A percentile compares a stretch with the other conserved stretches of the same genome.
These are phyloP conservation scores for Globisporangium parvum DNA, from an alignment of 352 stramenopile genomes.

Conservation along the genomic window DNA sequence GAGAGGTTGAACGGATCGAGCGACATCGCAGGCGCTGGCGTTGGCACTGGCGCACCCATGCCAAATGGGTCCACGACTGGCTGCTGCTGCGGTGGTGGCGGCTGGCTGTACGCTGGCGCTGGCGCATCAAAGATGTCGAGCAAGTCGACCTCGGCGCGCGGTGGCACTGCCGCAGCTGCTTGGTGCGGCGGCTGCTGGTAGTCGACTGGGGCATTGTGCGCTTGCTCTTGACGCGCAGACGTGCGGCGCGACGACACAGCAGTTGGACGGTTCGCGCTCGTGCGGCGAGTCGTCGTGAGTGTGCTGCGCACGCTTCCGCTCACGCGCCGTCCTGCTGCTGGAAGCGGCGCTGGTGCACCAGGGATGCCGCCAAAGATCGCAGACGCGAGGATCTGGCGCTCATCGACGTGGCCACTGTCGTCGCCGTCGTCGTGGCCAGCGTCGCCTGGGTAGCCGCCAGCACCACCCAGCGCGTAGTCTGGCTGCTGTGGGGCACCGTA, in stretches of 20 bases:
- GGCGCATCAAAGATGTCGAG: conserved; percentile 81
- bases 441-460: conserved; percentile 31
- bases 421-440: conserved; percentile 45
- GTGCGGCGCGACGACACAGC: conserved; percentile 21
- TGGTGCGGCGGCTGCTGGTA: conserved; percentile 21
- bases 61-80: conserved; percentile 55
- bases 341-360: conserved; percentile 49
- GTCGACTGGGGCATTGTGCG: conserved; percentile 15
- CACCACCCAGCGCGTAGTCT: conserved; percentile 15
- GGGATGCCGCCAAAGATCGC: conserved; percentile 96
- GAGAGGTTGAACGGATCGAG: conserved; percentile 77
- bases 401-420: conserved; percentile 51
- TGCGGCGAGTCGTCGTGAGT: conserved; percentile 20
- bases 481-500: conserved; percentile 8
- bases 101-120: conserved; percentile 18
- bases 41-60: conserved; percentile 30
- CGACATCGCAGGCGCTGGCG: conserved; percentile 17
- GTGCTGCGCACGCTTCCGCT: conserved; percentile 20
- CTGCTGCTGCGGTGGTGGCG: conserved; percentile 22
- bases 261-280: conserved; percentile 18
- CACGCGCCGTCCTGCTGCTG: conserved; percentile 31
- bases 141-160: conserved; percentile 71
- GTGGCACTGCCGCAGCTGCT: conserved; percentile 23
- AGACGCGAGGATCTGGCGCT: conserved; percentile 88
- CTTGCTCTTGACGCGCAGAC: conserved; percentile 33